Evolutionary conservation across 805 yeast species (phyloP).

Genomic region (Candida railenensis): DNA sequence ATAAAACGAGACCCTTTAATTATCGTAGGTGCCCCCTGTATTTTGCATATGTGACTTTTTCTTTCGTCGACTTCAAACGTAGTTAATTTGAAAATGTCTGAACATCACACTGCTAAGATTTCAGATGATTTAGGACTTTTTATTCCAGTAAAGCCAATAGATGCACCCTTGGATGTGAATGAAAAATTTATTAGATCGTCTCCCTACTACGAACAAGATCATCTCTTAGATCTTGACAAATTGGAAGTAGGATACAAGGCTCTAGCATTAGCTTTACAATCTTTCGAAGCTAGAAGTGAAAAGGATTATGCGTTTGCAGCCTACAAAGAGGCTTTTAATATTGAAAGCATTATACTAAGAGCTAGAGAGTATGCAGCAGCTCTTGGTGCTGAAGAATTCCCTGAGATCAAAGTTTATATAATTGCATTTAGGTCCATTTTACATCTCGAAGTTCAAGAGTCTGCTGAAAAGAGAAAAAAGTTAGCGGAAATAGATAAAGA

Average conservation of each 20-base stretch:
- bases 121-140: slow-evolving; percentile 1
- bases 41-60: no score
- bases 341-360: slow-evolving; percentile 18
- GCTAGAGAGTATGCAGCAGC: slow-evolving; percentile 13
- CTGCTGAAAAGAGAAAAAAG: slow-evolving; percentile 21
- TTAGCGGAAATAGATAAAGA: slow-evolving; percentile 28
- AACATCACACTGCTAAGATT: slow-evolving; percentile 5
- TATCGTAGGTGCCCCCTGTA: no score
- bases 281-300: slow-evolving; percentile 13
- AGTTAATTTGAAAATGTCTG: no score
- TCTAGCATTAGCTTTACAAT: slow-evolving; percentile 28
- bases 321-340: slow-evolving; percentile 26
- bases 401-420: slow-evolving; percentile 21
- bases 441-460: slow-evolving; percentile 21
- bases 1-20: no score
- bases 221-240: slow-evolving; percentile 22
- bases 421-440: slow-evolving; percentile 35
- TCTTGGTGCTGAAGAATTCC: slow-evolving; percentile 8
- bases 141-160: neutral
- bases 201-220: slow-evolving; percentile 27
- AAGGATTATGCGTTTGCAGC: slow-evolving; percentile 21
- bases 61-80: no score
- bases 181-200: slow-evolving; percentile 22
- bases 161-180: neutral
- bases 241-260: slow-evolving; percentile 19